Conservation (phyloP, 2,329 filamentous ascomycete genomes). For the Bipolaris oryzae region DNA sequence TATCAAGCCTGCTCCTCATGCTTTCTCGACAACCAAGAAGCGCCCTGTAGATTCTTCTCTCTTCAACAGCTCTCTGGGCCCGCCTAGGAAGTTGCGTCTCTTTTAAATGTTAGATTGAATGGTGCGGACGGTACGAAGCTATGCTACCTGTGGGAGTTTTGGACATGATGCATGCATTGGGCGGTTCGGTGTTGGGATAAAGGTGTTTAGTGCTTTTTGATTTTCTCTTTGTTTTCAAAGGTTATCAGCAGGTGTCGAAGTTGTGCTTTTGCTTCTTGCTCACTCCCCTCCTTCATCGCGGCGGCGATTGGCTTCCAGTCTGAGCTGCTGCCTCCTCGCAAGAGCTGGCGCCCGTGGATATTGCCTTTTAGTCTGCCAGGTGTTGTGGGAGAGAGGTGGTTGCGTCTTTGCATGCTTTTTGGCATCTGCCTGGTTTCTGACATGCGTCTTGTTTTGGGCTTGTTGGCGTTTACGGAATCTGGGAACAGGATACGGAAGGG, state of each 20-base stretch:
- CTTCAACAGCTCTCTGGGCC: slow-evolving; percentile 25
- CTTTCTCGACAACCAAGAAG: slow-evolving; percentile 33
- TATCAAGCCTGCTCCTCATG: slow-evolving; percentile 19
- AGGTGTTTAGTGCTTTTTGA: slow-evolving; percentile 1
- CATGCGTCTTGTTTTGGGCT: background rate
- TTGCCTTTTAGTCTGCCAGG: slow-evolving; percentile 29
- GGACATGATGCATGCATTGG: slow-evolving; percentile 7
- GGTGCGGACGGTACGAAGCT: background rate
- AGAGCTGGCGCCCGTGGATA: slow-evolving; percentile 25
- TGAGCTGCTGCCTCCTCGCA: slow-evolving; percentile 24
- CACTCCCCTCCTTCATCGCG: slow-evolving; percentile 12
- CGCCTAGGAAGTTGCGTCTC: slow-evolving; percentile 37
- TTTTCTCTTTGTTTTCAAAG: background rate
- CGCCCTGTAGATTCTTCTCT: slow-evolving; percentile 25
- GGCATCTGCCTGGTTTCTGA: background rate
- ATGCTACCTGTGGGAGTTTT: slow-evolving; percentile 8
- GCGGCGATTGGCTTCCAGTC: slow-evolving; percentile 26
- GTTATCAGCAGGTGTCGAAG: background rate
- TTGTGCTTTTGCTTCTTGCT: background rate
- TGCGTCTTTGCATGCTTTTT: slow-evolving; percentile 6
- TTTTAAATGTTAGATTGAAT: slow-evolving; percentile 14
- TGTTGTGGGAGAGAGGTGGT: slow-evolving; percentile 4
- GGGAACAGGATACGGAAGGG: slow-evolving; percentile 1
- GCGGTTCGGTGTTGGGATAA: background rate
- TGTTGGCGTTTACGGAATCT: background rate